phyloP scores from a whole-genome alignment of 768 basidiomycete genomes.

The Piloderma croceum region DNA sequence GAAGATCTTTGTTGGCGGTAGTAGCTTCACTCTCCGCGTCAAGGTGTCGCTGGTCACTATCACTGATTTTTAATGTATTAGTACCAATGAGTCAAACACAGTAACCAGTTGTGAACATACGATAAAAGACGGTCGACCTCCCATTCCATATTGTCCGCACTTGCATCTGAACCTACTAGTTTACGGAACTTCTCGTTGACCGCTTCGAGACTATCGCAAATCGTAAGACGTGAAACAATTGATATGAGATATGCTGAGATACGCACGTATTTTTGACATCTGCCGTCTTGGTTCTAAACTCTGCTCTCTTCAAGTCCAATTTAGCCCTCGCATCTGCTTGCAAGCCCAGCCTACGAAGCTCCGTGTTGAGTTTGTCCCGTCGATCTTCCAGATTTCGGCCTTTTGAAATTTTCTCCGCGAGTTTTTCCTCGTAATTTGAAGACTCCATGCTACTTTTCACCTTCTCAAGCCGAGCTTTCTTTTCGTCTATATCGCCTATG shows the following conservation, averaged over 20 bases:
- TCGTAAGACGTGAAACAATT: conserved; percentile 4
- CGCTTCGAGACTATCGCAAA: conserved; percentile 49
- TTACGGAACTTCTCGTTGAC: conserved; percentile 59
- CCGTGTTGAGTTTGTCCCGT: conserved; percentile 63
- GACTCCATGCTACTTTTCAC: conserved; percentile 51
- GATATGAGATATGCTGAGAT: background rate
- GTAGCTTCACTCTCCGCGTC: conserved; percentile 41
- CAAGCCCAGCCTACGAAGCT: conserved; percentile 62
- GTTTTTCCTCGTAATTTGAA: conserved; percentile 59
- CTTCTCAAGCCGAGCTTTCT: conserved; percentile 53
- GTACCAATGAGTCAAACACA: background rate
- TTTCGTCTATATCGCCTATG: conserved; percentile 64
- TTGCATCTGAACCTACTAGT: conserved; percentile 54
- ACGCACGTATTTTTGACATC: conserved; percentile 69
- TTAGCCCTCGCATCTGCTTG: conserved; percentile 82
- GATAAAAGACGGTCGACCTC: conserved; percentile 54
- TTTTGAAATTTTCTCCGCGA: conserved; percentile 49
- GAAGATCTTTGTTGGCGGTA: conserved; percentile 49
- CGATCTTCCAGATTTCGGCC: conserved; percentile 60
- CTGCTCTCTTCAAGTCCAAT: conserved; percentile 66
- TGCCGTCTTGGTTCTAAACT: conserved; percentile 55
- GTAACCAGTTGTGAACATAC: too few species aligned
- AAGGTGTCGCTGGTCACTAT: conserved; percentile 58
- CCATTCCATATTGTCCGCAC: conserved; percentile 64
- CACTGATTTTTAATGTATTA: conserved; percentile 34